Base-by-base conservation (phyloP, 2,329 filamentous ascomycete species). In the Aspergillus fructus region DNA sequence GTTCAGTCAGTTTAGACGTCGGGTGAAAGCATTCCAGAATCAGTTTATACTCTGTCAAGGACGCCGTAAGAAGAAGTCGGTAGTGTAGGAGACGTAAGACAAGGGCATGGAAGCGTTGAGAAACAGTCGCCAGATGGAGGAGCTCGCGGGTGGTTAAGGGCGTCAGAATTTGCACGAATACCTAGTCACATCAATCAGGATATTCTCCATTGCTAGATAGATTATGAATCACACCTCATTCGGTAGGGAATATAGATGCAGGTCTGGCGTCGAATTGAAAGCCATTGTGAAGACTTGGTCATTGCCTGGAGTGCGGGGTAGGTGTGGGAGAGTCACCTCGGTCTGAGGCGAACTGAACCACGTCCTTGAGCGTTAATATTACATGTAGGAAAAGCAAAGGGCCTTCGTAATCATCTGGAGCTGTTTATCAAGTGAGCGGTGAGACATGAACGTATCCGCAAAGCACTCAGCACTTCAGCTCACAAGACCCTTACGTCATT, bases 21-120 rank as follows among this genome's bases (percentile, higher is more conserved):
- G 90, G 90, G 62, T 89, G 89, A 68, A 89, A 93, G 71, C 89
- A 91, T 75, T 93, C 89, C 42, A 96, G 83, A 39, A 93, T 84
- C 40, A 94, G 75, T 53, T 86, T 83, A 67, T 90, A 84, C 39
- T 85, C 82, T 39, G 81, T 75, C 7, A 88, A 74, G 3, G 82
- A 75, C 4, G 85, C 81, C 19, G 85, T 84, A 19, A 81, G 71
- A 47, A 87, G 74, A 2, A 91, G 78, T 34, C 89, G 86, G 49
- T 82, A 80, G 61, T 89, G 84, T 7, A 91, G 74, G 45, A 90
- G 81, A 24, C 84, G 83, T 4, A 86, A 74, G 56, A 89, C 80
- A 41, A 89, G 68, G 41, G 79, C 83, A 70, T 88, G 81, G 65
- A 91, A 84, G 40, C 84, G 86, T 30, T 80, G 85, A 53, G 82